These are phyloP conservation scores for Carex littledalei DNA, from an alignment of 176 grass and related monocot genomes.

Conservation along the genomic window DNA sequence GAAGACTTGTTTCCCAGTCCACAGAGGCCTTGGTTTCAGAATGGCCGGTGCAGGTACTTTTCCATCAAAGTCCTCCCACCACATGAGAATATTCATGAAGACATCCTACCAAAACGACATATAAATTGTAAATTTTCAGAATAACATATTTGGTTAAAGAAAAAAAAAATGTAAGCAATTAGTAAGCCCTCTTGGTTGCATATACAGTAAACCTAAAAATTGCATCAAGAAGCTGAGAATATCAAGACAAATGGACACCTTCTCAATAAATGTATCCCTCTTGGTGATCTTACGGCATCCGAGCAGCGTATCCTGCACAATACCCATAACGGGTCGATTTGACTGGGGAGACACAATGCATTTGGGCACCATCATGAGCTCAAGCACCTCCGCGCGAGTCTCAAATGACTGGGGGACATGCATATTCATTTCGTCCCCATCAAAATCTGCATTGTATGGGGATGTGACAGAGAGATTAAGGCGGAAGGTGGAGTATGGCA, in stretches of 20 bases:
- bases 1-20: conserved; percentile 98
- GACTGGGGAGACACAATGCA: conserved; percentile 92
- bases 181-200: background rate
- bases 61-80: conserved; percentile 99
- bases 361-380: conserved; percentile 99
- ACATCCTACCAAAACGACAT: conserved; percentile 60
- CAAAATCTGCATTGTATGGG: conserved; percentile 99
- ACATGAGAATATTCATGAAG: conserved; percentile 99
- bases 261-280: conserved; percentile 95
- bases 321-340: conserved; percentile 96
- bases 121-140: conserved; percentile 6
- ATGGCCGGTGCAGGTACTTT: conserved; percentile 94
- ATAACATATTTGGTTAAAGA: conserved; percentile 13
- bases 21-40: conserved; percentile 85
- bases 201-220: background rate
- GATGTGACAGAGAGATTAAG: conserved; percentile 93
- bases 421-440: conserved; percentile 99
- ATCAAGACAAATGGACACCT: conserved; percentile 37
- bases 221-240: background rate
- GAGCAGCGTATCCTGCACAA: conserved; percentile 86
- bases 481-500: conserved; percentile 96
- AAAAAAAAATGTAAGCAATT: too few species aligned
- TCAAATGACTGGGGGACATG: conserved; percentile 97
- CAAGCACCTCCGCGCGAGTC: conserved; percentile 92
- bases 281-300: conserved; percentile 96